These are phyloP conservation scores for Penicillium paxilli DNA, from an alignment of 495 filamentous ascomycete genomes.

Conservation along the genomic window DNA sequence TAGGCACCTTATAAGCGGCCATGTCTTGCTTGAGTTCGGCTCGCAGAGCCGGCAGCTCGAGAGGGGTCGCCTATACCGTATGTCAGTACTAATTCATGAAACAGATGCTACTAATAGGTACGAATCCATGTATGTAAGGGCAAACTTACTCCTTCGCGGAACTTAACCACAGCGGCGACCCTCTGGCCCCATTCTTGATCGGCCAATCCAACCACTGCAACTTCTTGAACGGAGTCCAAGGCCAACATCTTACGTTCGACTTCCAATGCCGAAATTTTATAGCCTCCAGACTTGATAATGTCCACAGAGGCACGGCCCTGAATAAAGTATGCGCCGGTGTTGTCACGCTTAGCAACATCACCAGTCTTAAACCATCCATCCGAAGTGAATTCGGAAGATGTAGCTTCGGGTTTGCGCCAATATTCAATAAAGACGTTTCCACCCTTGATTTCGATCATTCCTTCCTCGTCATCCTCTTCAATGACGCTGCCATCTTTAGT, in stretches of 20 bases:
- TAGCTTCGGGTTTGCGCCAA: slow-evolving; percentile 44
- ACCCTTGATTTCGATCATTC: slow-evolving; percentile 48
- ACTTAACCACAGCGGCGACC: slow-evolving; percentile 44
- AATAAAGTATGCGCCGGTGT: slow-evolving; percentile 43
- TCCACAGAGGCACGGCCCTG: slow-evolving; percentile 48
- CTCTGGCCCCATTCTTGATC: slow-evolving; percentile 49
- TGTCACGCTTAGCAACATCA: slow-evolving; percentile 42
- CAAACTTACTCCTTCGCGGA: slow-evolving; percentile 38
- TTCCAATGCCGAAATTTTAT: slow-evolving; percentile 47
- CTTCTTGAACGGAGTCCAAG: slow-evolving; percentile 37
- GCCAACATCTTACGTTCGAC: slow-evolving; percentile 46
- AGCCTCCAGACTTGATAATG: slow-evolving; percentile 48
- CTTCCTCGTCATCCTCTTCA: slow-evolving; percentile 35
- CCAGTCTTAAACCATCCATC: slow-evolving; percentile 53
- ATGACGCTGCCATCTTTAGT: slow-evolving; percentile 37
- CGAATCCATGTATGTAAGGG: neutral
- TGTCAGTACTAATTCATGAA: too few species aligned
- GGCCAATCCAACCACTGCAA: slow-evolving; percentile 42
- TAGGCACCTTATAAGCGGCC: slow-evolving; percentile 50
- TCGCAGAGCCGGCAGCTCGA: slow-evolving; percentile 38
- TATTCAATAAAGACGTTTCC: slow-evolving; percentile 47
- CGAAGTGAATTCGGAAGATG: slow-evolving; percentile 39
- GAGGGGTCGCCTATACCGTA: slow-evolving; percentile 21
- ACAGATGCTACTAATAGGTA: too few species aligned
- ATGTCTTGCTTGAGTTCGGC: slow-evolving; percentile 41